Evolutionary conservation across 768 basidiomycete genomes (phyloP), one percentile per base, ranked within the genome.

Genomic region (Mycena olivaceomarginata): DNA sequence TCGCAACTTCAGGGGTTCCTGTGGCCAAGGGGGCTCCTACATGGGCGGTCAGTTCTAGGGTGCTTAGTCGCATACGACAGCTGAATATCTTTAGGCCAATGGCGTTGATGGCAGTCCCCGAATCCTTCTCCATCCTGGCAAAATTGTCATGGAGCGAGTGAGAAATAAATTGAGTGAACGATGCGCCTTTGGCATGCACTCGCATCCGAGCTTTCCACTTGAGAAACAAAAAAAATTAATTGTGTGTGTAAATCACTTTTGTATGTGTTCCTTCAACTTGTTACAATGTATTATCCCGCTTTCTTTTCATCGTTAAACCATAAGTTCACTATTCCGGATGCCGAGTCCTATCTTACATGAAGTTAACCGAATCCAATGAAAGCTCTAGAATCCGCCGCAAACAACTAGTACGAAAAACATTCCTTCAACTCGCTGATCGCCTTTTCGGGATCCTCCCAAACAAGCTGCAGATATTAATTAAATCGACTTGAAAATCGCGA

Each of bases 1-100:
- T 89, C 65, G 88, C 85, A 10, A 85, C 85, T 1, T 80, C 78
- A 18, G 85, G 85, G 4, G 76, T 73, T 22, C 88, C 87, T 4
- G 80, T 76, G 5, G 82, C 85, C 9, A 46, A 68, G 12, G 75
- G 67, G 18, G 68, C 68, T 62, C 31, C 77, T 10, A 66, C 68
- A 1, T 88, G 87, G 87, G 69, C 71, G 76, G 87, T 87, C 66
- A 65, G 83, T 80, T 46, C 9, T 18, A 22, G 53, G n/a, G 48
- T 45, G 12, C 6, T 31, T 10, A 16, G 22, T 13, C 37, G 20
- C 25, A 8, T 6, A 5, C 31, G 5, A 60, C 16, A n/a, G 4
- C 56, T 65, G 4, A 66, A 41, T 16, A 7, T 25, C 31, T 15
- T 22, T 43, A 77, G 75, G 3, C 31, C 1, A 71, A 31, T 46